A percentile compares a stretch with the other conserved stretches of the same genome.
Evolutionary conservation across 2,329 filamentous ascomycete genomes (phyloP).

Genomic region (Fusarium robinianum): DNA sequence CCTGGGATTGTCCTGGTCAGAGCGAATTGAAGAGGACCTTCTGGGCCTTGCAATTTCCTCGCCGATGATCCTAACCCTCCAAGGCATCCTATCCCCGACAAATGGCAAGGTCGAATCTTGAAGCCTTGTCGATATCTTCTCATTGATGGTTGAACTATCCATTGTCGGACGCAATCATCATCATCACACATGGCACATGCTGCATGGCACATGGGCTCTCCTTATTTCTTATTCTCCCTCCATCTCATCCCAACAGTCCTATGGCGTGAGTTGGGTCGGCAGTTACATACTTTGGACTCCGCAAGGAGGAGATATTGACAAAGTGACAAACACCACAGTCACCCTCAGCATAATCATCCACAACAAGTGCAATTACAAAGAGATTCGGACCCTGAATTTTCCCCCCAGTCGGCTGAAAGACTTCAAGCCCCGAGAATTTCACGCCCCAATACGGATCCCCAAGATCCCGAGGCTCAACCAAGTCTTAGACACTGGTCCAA

Average conservation of each 20-base stretch:
- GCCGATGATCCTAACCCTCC: conserved; percentile 23
- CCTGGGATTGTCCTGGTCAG: conserved; percentile 13
- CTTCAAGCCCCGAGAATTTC: no score
- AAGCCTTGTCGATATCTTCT: conserved; percentile 4
- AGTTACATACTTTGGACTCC: no score
- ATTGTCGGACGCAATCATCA: conserved; percentile 15
- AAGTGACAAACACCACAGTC: no score
- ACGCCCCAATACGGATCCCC: conserved; percentile 5
- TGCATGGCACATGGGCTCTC: conserved; percentile 8
- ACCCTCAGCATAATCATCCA: no score
- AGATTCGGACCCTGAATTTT: background rate
- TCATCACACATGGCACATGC: conserved; percentile 4
- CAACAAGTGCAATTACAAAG: no score
- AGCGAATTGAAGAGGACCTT: background rate
- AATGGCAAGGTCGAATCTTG: conserved; percentile 4
- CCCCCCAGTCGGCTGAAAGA: no score
- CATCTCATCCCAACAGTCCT: conserved; percentile 3
- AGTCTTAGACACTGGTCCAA: conserved; percentile 24
- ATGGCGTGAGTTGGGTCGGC: conserved; percentile 8
- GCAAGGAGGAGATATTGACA: conserved; percentile 5
- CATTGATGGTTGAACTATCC: conserved; percentile 22
- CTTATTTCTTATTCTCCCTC: conserved; percentile 8
- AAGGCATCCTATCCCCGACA: conserved; percentile 17
- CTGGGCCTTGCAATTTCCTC: conserved; percentile 34
- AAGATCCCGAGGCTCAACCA: conserved; percentile 8